Base-by-base conservation (phyloP, 108 stramenopile species). In the Pseudonitzschia pungens region DNA sequence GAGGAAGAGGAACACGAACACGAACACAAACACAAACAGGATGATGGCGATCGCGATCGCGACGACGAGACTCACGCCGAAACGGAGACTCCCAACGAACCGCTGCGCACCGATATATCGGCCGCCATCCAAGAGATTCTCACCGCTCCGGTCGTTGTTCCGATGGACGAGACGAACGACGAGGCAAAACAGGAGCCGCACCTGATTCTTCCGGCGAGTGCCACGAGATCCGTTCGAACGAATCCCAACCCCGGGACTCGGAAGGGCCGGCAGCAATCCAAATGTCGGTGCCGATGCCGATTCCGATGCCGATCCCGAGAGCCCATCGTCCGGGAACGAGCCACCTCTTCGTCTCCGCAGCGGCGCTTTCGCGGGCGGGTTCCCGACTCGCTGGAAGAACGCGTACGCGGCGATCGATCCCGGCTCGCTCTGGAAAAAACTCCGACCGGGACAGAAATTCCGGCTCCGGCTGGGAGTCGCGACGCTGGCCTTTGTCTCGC, bases 361-460 rank as follows among this genome's bases (percentile, higher is more conserved):
- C n/a, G n/a, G n/a, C n/a, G n/a, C n/a, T n/a, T n/a, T n/a, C n/a
- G n/a, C n/a, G n/a, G n/a, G n/a, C n/a, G n/a, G n/a, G n/a, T n/a
- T n/a, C n/a, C n/a, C n/a, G n/a, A n/a, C n/a, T n/a, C 36, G 36
- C 36, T 36, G 36, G 36, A 36, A 2, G 36, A 36, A 36, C 36
- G 2, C 36, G 4, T 36, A n/a, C n/a, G n/a, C n/a, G 52, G n/a
- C 5, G 52, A 53, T 55, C 4, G 54, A 55, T 55, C 9, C 20
- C 2, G 22, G 54, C 2, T 11, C 24, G 42, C 5, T 1, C 12
- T 50, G 36, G 42, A 44, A 45, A 22, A 21, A 5, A 10, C 32
- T 69, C 16, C 51, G 53, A 22, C 69, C 69, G 18, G 54, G 53
- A 15, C 43, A 40, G 22, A 69, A 55, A 22, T 69, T 69, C 52